Percentiles rank a stretch among this genome's conserved stretches.
phyloP scores from a whole-genome alignment of 805 yeast genomes.

The Candida takata region DNA sequence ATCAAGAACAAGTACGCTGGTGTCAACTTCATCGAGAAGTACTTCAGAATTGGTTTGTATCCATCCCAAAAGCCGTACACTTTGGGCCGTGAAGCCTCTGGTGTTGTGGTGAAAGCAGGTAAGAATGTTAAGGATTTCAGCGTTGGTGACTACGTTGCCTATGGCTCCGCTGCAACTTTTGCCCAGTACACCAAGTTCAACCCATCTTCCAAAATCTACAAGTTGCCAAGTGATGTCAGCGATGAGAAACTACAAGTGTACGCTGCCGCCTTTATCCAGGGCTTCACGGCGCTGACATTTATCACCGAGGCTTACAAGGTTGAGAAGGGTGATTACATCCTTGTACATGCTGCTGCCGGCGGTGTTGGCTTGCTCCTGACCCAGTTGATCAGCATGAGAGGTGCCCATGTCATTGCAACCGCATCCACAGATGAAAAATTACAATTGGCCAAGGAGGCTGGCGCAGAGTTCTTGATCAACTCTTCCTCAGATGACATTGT shows the following conservation, averaged over 20 bases:
- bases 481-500: constrained; percentile 46
- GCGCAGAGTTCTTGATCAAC: constrained; percentile 71
- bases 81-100: constrained; percentile 71
- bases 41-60: constrained; percentile 76
- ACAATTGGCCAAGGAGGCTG: constrained; percentile 54
- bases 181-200: constrained; percentile 62
- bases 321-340: constrained; percentile 59
- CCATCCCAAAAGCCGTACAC: constrained; percentile 53
- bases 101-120: constrained; percentile 63
- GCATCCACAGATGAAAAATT: constrained; percentile 76
- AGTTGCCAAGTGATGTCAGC: constrained; percentile 40
- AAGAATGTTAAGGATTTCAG: constrained; percentile 42
- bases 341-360: constrained; percentile 94
- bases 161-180: constrained; percentile 46
- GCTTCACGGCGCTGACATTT: constrained; percentile 73
- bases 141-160: constrained; percentile 70
- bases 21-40: constrained; percentile 74
- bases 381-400: constrained; percentile 50
- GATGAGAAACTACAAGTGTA: constrained; percentile 46
- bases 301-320: constrained; percentile 59
- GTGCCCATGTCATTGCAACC: constrained; percentile 79
- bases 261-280: constrained; percentile 63
- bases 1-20: constrained; percentile 76
- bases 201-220: constrained; percentile 31
- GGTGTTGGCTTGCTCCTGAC: constrained; percentile 75